Percentiles rank a stretch among this genome's conserved stretches.
Conservation (phyloP, 2,329 filamentous ascomycete genomes). For the Epichloe amarillans region DNA sequence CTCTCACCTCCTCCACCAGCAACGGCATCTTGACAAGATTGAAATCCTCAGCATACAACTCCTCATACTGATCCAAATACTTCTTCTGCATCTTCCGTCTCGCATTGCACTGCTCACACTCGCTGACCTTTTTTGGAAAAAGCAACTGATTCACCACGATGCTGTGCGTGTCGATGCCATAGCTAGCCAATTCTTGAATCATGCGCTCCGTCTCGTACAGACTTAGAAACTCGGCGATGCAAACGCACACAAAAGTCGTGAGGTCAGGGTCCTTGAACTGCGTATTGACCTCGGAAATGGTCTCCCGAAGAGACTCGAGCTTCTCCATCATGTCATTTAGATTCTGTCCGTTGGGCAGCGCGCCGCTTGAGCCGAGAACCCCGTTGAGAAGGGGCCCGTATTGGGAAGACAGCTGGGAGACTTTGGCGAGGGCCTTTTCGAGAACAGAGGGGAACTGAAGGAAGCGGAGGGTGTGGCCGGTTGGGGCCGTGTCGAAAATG, state of each 20-base stretch:
- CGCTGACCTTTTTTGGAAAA: constrained; percentile 73
- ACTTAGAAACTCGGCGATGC: constrained; percentile 92
- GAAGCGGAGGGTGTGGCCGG: constrained; percentile 95
- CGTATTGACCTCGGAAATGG: constrained; percentile 88
- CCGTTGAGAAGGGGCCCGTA: constrained; percentile 94
- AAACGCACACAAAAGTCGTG: constrained; percentile 96
- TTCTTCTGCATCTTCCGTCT: constrained; percentile 98
- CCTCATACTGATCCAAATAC: constrained; percentile 96
- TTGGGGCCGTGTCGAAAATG: constrained; percentile 97
- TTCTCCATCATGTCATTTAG: constrained; percentile 87
- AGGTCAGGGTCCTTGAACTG: constrained; percentile 96
- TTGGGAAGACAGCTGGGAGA: constrained; percentile 84
- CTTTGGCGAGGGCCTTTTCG: constrained; percentile 95
- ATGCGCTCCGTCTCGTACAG: constrained; percentile 98
- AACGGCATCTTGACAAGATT: constrained; percentile 98
- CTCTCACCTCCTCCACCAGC: constrained; percentile 86
- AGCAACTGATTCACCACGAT: constrained; percentile 98
- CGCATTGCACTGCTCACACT: constrained; percentile 91
- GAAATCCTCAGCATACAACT: constrained; percentile 90
- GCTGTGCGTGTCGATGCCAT: constrained; percentile 89
- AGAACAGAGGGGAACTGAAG: constrained; percentile 96
- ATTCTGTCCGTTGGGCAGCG: constrained; percentile 81
- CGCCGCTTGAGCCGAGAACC: constrained; percentile 64
- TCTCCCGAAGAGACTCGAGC: constrained; percentile 84
- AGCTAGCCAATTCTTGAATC: constrained; percentile 93